These are phyloP conservation scores for Zizania latifolia DNA, from an alignment of 176 grass and related monocot species.

Conservation along the genomic window DNA sequence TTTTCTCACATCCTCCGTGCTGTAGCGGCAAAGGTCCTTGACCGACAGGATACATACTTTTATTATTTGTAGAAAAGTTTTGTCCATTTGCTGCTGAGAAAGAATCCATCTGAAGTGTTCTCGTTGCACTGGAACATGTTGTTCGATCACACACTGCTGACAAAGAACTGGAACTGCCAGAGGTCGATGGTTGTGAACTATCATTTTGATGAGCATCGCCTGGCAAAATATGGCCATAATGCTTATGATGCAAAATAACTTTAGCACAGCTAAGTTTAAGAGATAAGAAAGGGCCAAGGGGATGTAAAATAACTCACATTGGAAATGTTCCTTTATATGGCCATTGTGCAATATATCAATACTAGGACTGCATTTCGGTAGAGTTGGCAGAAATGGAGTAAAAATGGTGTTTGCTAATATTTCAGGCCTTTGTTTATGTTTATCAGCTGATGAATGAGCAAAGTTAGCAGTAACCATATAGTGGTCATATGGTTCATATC, in stretches of 20 bases:
- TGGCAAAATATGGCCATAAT: constrained; percentile 22
- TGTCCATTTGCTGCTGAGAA: background rate
- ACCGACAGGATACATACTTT: background rate
- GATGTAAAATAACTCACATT: constrained; percentile 18
- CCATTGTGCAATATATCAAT: constrained; percentile 11
- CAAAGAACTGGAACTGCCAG: constrained; percentile 33
- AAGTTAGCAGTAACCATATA: constrained; percentile 27
- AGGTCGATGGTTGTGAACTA: constrained; percentile 34
- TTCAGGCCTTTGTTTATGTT: constrained; percentile 12
- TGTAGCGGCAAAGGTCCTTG: constrained; percentile 5
- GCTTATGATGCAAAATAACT: constrained; percentile 20
- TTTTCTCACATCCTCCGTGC: constrained; percentile 10
- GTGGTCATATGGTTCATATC: constrained; percentile 34
- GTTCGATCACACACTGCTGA: constrained; percentile 34
- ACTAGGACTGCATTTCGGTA: constrained; percentile 24
- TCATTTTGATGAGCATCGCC: constrained; percentile 32
- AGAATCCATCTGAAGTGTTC: constrained; percentile 8
- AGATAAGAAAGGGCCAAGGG: background rate
- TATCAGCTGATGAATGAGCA: constrained; percentile 22
- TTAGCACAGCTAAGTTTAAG: background rate
- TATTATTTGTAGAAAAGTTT: background rate
- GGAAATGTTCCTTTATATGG: constrained; percentile 32
- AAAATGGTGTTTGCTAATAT: constrained; percentile 10
- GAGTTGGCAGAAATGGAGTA: constrained; percentile 14
- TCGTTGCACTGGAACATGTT: constrained; percentile 26